A percentile compares a stretch with the other conserved stretches of the same genome.
phyloP scores from a whole-genome alignment of 768 basidiomycete genomes.

The Auricularia cornea region DNA sequence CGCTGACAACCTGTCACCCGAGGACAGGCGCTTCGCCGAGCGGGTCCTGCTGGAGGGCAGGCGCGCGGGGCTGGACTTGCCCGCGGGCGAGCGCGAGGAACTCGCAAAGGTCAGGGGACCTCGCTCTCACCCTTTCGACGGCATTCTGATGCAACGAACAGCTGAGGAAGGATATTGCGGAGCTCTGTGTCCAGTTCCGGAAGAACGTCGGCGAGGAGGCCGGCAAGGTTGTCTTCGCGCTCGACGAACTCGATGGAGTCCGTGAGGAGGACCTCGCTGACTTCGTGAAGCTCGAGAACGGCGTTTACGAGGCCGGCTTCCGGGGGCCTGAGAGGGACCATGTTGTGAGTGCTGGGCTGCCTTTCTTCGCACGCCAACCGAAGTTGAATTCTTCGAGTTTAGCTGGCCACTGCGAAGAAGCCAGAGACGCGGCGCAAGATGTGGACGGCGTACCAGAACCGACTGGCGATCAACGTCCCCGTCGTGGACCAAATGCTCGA shows the following conservation, averaged over 20 bases:
- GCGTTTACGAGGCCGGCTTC: conserved; percentile 64
- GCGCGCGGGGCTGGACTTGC: conserved; percentile 70
- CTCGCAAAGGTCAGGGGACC: conserved; percentile 35
- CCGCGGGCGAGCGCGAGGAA: conserved; percentile 49
- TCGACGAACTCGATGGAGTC: no score
- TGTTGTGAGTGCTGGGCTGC: no score
- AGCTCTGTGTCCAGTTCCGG: conserved; percentile 71
- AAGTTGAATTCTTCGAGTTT: no score
- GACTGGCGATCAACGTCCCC: conserved; percentile 61
- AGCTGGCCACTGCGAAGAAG: conserved; percentile 75
- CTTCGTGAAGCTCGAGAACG: conserved; percentile 56
- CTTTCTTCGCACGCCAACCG: no score
- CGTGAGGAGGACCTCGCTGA: no score
- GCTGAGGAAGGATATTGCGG: conserved; percentile 70
- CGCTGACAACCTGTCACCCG: conserved; percentile 44
- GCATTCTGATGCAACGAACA: neutral
- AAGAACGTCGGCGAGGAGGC: conserved; percentile 90
- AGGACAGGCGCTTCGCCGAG: conserved; percentile 69
- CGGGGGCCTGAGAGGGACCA: conserved; percentile 80
- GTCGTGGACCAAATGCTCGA: conserved; percentile 58
- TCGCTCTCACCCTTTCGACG: neutral
- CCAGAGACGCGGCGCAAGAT: conserved; percentile 61
- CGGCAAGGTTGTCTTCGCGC: conserved; percentile 57
- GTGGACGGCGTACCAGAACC: conserved; percentile 57
- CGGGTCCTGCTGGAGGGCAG: conserved; percentile 76